Base-by-base conservation (phyloP, 75 land plant genomes). In the Pinus albicaulis region DNA sequence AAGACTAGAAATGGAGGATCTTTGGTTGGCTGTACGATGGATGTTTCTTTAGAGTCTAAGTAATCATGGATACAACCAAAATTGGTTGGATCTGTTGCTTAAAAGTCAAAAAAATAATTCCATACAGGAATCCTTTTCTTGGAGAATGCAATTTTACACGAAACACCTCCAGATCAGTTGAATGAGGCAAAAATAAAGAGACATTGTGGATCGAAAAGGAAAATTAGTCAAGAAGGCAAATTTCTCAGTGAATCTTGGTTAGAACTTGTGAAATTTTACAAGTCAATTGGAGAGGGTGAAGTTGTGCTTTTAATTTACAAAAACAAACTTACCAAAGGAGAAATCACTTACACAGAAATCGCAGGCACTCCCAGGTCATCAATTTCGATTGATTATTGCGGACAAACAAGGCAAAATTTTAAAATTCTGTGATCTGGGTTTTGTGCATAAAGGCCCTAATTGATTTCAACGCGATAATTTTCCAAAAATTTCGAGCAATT, bases 181-280 rank as follows among this genome's bases (percentile, higher is more conserved):
- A 36, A 22, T 44, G 60, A 56, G 26, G 24, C 26, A 26, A 65
- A 71, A 55, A 73, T 57, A 55, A 86, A 84, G 57, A 80, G 88
- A 12, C 88, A 86, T 34, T 84, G 78, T 55, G 83, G 87, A 53
- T 23, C 53, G 36, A 73, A 48, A 38, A 82, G 82, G 38, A 82
- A 70, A 69, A 55, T 71, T 74, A 65, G 70, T 38, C 59, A 38
- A 59, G 55, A 17, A 55, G 64, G 44, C 31, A 55, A 73, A 34
- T 57, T 57, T 44, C 53, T 80, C 6, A 65, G 80, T 55, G 88
- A 86, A 36, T 86, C 88, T 20, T 86, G 88, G 88, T 69, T 80
- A 59, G 88, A 84, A 55, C 82, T 86, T 68, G 88, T 86, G 55
- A 70, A 69, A n/a, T 64, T 86, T 23, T 86, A 86, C 78, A 84